Base-by-base conservation (phyloP, 257 asterid genomes). In the Datura wrightii region DNA sequence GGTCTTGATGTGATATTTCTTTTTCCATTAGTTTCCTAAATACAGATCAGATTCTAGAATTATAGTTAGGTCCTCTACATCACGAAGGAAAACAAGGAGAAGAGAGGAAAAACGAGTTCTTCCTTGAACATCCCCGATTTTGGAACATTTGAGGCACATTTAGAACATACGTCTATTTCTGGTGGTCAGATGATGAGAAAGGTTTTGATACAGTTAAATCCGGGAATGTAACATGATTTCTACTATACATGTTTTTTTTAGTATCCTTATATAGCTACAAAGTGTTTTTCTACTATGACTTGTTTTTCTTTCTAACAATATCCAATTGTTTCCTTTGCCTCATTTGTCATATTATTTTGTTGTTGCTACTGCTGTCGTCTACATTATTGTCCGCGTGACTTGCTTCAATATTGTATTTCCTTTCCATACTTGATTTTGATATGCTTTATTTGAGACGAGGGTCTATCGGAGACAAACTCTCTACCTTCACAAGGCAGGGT, bases 61-160 rank as follows among this genome's bases (percentile, higher is more conserved):
- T 67, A 6, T 67, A 14, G 48, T 67, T 14, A 6, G 78, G 3
- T 39, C 46, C 72, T 65, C 46, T 36, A 36, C 9, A 2, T 65
- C 72, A 65, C 72, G 13, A 65, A 36, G 72, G 19, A 65, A 65
- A 65, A 65, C 46, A 34, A 65, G n/a, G 71, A 65, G 44, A 65
- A 63, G 44, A 36, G 46, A 36, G 46, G 10, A 65, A 13, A 65
- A 6, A 65, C 34, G 10, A 65, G 42, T 65, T 65, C 19, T 65
- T 65, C 34, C 46, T 71, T 71, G 55, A 71, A 44, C 16, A 71
- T 71, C 55, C 79, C 36, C 79, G n/a, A n/a, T 42, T 44, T 44
- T 71, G 79, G 56, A 71, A 72, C 59, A 19, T 11, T 72, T 72
- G 19, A 72, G 80, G 39, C 16, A 11, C 80, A 72, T 72, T 72